phyloP scores from a whole-genome alignment of 805 yeast species.

The Debaryomyces castellii region DNA sequence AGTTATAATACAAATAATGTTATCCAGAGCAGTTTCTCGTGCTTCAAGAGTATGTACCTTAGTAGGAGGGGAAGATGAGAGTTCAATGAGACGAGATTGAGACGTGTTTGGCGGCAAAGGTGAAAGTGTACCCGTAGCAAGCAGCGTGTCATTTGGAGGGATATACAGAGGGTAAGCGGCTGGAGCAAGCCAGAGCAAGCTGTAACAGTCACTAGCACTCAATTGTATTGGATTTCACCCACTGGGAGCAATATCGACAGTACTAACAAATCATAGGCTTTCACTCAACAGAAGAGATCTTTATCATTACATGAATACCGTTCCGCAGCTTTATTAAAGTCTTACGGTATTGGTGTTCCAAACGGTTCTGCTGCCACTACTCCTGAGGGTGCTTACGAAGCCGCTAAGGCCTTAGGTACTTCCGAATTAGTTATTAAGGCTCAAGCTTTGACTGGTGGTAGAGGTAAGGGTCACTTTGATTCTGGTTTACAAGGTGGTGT shows the following conservation, averaged over 20 bases:
- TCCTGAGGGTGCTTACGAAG: constrained; percentile 80
- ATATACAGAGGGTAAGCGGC: background rate
- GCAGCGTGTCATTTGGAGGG: background rate
- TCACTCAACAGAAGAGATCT: constrained; percentile 53
- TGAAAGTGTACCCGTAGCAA: background rate
- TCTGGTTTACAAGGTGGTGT: constrained; percentile 97
- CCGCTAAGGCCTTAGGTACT: constrained; percentile 73
- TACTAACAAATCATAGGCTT: constrained; percentile 24
- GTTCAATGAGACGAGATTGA: background rate
- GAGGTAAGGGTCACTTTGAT: constrained; percentile 98
- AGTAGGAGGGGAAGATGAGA: background rate
- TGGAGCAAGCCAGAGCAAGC: background rate
- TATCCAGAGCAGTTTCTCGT: constrained; percentile 44
- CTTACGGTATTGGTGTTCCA: constrained; percentile 89
- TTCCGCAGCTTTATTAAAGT: constrained; percentile 80
- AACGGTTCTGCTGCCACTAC: constrained; percentile 88
- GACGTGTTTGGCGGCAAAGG: background rate
- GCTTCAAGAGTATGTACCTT: constrained; percentile 39
- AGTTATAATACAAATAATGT: constrained; percentile 23
- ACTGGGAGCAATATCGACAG: background rate
- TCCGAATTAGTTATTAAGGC: constrained; percentile 94
- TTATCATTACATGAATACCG: constrained; percentile 95
- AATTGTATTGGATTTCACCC: background rate
- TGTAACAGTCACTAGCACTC: background rate
- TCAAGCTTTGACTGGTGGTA: constrained; percentile 98